Evolutionary conservation across 1,284 basidiomycete genomes (phyloP).

Genomic region (Naganishia sp.): DNA sequence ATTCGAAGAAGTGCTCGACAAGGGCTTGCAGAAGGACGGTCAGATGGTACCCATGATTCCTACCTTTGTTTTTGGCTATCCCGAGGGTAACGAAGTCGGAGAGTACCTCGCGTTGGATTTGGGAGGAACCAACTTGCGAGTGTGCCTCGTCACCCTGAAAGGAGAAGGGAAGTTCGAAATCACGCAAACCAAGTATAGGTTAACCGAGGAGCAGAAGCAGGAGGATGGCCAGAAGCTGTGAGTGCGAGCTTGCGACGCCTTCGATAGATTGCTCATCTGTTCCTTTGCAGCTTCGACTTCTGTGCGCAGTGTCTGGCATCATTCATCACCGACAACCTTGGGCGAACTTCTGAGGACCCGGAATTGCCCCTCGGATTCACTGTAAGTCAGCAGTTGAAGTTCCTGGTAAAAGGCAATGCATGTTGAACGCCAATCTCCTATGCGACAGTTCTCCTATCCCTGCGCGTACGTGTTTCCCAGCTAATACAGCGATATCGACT

Average conservation of each 20-base stretch:
- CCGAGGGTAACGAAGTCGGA: slow-evolving; percentile 82
- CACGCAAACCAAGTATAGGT: slow-evolving; percentile 94
- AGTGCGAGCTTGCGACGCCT: slow-evolving; percentile 30
- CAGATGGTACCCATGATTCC: slow-evolving; percentile 78
- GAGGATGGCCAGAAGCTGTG: slow-evolving; percentile 84
- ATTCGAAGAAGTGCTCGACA: slow-evolving; percentile 87
- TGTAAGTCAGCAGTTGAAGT: slow-evolving; percentile 58
- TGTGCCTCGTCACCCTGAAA: slow-evolving; percentile 90
- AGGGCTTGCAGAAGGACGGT: slow-evolving; percentile 76
- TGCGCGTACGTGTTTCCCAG: slow-evolving; percentile 66
- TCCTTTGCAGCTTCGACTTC: slow-evolving; percentile 74
- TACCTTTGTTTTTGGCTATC: slow-evolving; percentile 96
- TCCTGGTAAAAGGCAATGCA: background rate
- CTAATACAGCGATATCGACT: slow-evolving; percentile 1
- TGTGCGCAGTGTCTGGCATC: slow-evolving; percentile 90
- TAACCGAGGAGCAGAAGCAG: slow-evolving; percentile 97
- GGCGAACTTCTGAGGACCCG: slow-evolving; percentile 67
- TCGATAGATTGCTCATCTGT: background rate
- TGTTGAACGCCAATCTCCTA: background rate
- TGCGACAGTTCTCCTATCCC: slow-evolving; percentile 81
- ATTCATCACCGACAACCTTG: slow-evolving; percentile 71
- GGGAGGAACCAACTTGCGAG: slow-evolving; percentile 94
- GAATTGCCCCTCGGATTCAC: slow-evolving; percentile 89
- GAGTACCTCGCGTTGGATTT: slow-evolving; percentile 93
- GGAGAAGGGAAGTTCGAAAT: slow-evolving; percentile 96